phyloP scores from a whole-genome alignment of 805 yeast genomes.

The Saccharomyces eubayanus region DNA sequence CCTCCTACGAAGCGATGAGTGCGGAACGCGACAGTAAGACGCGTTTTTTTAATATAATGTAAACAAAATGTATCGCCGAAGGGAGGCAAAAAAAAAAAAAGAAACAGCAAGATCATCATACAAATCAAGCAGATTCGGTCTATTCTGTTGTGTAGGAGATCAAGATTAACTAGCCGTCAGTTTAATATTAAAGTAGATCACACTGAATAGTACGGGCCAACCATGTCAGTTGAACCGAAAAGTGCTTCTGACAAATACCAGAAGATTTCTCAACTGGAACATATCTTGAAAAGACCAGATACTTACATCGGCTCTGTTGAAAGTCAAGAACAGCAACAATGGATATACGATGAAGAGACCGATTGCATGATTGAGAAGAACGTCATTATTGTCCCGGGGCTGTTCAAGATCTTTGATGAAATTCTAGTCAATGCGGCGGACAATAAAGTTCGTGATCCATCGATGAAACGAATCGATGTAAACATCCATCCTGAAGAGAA shows the following conservation, averaged over 20 bases:
- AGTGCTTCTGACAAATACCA: conserved; percentile 72
- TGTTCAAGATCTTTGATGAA: conserved; percentile 94
- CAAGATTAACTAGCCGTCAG: neutral
- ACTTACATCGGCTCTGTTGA: conserved; percentile 96
- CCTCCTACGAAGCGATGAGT: neutral
- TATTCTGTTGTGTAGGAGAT: neutral
- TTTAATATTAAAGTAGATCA: neutral
- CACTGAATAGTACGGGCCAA: neutral
- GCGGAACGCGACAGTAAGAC: neutral
- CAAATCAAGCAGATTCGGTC: neutral
- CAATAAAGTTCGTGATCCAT: conserved; percentile 89
- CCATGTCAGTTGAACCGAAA: conserved; percentile 24
- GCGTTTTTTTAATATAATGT: neutral
- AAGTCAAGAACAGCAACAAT: conserved; percentile 65
- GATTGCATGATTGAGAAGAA: conserved; percentile 48
- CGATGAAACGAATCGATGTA: conserved; percentile 83
- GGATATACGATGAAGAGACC: conserved; percentile 70
- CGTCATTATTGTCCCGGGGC: conserved; percentile 87
- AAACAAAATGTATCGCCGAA: neutral
- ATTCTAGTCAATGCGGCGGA: conserved; percentile 97
- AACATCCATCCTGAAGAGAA: conserved; percentile 67
- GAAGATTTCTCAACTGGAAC: conserved; percentile 89
- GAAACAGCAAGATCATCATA: neutral
- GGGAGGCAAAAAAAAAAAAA: neutral
- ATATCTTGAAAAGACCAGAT: conserved; percentile 93